These are phyloP conservation scores for Mucor velutinosus DNA, from an alignment of 371 early-diverging fungal genomes.

Conservation along the genomic window DNA sequence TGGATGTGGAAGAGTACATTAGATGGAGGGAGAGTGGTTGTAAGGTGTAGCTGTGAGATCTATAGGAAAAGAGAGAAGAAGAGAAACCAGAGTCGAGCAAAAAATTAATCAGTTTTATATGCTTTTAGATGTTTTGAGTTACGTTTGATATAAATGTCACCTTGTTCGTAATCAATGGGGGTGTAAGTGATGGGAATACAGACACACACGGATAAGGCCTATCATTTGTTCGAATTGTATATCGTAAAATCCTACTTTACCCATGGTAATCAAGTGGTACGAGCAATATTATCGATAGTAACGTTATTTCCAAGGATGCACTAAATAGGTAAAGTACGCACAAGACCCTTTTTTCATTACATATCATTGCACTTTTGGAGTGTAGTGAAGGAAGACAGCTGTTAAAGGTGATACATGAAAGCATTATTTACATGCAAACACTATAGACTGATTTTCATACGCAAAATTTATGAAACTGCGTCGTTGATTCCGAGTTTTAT, in stretches of 20 bases:
- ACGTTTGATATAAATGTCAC: background rate
- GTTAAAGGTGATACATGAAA: background rate
- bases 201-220: slow-evolving; percentile 1
- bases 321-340: slow-evolving; percentile 2
- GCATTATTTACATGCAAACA: background rate
- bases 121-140: background rate
- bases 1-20: slow-evolving; percentile 3
- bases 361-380: background rate
- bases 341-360: slow-evolving; percentile 14
- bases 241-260: background rate
- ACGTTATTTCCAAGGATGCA: slow-evolving; percentile 8
- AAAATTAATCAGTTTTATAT: slow-evolving; percentile 1
- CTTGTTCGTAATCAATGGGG: background rate
- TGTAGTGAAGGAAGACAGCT: background rate
- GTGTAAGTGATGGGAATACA: slow-evolving; percentile 11
- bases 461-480: background rate
- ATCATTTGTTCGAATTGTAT: slow-evolving; percentile 6
- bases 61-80: slow-evolving; percentile 1
- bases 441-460: slow-evolving; percentile 10
- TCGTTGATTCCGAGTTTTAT: background rate
- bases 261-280: slow-evolving; percentile 6
- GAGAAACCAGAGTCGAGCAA: background rate
- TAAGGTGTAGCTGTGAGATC: background rate
- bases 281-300: slow-evolving; percentile 3
- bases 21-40: background rate